These are phyloP conservation scores for Barnettozyma pratensis DNA, from an alignment of 805 yeast species.

Conservation along the genomic window DNA sequence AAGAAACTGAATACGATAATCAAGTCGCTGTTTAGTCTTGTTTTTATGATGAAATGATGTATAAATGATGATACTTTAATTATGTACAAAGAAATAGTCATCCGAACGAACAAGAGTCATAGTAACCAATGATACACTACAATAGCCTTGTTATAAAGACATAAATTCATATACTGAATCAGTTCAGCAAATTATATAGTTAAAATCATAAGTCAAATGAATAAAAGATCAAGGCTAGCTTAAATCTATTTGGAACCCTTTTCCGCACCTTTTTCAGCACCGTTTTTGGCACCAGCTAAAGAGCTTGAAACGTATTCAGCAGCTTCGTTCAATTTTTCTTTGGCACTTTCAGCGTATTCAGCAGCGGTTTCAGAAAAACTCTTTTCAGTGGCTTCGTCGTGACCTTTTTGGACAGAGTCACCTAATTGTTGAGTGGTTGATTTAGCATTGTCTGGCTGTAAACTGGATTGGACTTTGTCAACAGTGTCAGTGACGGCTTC, in stretches of 20 bases:
- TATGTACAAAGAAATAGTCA: background rate
- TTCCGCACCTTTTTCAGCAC: slow-evolving; percentile 30
- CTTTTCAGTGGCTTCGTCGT: slow-evolving; percentile 44
- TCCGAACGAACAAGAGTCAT: background rate
- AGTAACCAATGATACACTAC: background rate
- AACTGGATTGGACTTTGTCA: slow-evolving; percentile 56
- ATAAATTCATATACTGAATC: too few species aligned
- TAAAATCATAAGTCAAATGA: background rate
- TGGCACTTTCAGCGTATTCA: slow-evolving; percentile 54
- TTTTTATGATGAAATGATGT: background rate
- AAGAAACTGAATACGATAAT: background rate
- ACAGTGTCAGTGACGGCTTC: slow-evolving; percentile 62
- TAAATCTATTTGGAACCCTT: slow-evolving; percentile 7
- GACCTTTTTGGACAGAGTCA: slow-evolving; percentile 55
- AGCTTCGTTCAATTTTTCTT: slow-evolving; percentile 41
- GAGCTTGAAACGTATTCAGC: slow-evolving; percentile 42
- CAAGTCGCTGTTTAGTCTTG: background rate
- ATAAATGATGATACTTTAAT: background rate
- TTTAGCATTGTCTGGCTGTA: slow-evolving; percentile 64
- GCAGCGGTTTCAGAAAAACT: slow-evolving; percentile 50
- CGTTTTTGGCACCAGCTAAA: slow-evolving; percentile 54
- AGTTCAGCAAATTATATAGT: too few species aligned
- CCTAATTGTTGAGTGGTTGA: slow-evolving; percentile 63
- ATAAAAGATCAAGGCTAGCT: background rate
- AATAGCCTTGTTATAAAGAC: too few species aligned